phyloP scores from a whole-genome alignment of 176 grass and related monocot genomes.

The Juncus effusus region DNA sequence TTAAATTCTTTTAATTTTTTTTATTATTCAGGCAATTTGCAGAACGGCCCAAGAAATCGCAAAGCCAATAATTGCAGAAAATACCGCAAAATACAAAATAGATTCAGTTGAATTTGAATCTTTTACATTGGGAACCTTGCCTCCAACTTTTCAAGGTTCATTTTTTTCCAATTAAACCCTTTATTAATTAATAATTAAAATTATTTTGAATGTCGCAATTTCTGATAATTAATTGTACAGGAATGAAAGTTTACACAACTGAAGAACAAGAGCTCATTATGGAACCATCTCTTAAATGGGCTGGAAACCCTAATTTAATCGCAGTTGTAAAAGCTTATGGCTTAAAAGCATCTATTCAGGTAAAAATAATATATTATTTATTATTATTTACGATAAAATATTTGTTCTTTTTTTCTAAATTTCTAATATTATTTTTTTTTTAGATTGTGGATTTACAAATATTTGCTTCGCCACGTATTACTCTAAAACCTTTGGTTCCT shows the following conservation, averaged over 20 bases:
- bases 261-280: slow-evolving; percentile 96
- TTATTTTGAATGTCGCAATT: not conserved
- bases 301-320: slow-evolving; percentile 91
- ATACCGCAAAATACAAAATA: slow-evolving; percentile 74
- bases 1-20: slow-evolving; percentile 18
- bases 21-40: slow-evolving; percentile 65
- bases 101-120: slow-evolving; percentile 85
- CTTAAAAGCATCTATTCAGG: slow-evolving; percentile 77
- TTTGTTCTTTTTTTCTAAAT: not conserved
- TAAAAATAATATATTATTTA: slow-evolving; percentile 22
- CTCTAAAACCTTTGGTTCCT: slow-evolving; percentile 84
- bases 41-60: slow-evolving; percentile 71
- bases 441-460: slow-evolving; percentile 95
- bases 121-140: slow-evolving; percentile 81
- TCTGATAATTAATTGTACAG: slow-evolving; percentile 36
- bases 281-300: slow-evolving; percentile 97
- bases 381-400: not conserved
- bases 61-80: slow-evolving; percentile 88
- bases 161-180: not conserved
- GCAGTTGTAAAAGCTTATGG: slow-evolving; percentile 71
- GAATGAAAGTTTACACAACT: slow-evolving; percentile 91
- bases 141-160: slow-evolving; percentile 93
- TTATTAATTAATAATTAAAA: slow-evolving; percentile 14
- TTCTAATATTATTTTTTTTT: slow-evolving; percentile 24
- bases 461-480: slow-evolving; percentile 83